Evolutionary conservation across 371 early-diverging fungal species (phyloP).

Genomic region (Batkoa obscura): DNA sequence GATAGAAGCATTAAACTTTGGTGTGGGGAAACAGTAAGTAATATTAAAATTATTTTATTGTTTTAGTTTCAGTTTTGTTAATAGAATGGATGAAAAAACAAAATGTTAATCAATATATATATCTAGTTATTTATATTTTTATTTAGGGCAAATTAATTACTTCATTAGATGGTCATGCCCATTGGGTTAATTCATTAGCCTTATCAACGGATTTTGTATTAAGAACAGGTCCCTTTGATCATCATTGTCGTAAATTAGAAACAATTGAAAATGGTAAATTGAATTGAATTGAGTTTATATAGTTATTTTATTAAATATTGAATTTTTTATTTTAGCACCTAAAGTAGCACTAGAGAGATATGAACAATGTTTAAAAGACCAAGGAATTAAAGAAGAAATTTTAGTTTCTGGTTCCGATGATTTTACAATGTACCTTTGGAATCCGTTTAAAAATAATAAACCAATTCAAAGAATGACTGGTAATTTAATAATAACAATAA

Average conservation of each 20-base stretch:
- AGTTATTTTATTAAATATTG: background rate
- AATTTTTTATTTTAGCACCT: constrained; percentile 22
- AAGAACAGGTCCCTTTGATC: constrained; percentile 80
- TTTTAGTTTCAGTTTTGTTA: too few species aligned
- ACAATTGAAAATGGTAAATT: constrained; percentile 34
- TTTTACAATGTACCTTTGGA: constrained; percentile 92
- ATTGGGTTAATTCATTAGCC: constrained; percentile 83
- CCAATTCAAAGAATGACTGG: constrained; percentile 70
- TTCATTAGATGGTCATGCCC: constrained; percentile 79
- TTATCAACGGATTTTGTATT: constrained; percentile 75
- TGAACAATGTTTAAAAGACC: constrained; percentile 23
- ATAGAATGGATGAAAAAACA: too few species aligned
- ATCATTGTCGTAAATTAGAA: constrained; percentile 39
- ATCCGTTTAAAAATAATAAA: constrained; percentile 62
- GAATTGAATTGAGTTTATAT: constrained; percentile 1
- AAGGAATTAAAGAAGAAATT: constrained; percentile 49
- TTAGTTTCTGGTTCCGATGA: constrained; percentile 91
- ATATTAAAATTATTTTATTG: background rate
- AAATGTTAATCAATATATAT: background rate
- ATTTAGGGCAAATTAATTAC: constrained; percentile 59
- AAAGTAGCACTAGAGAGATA: constrained; percentile 58
- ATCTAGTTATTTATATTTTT: background rate
- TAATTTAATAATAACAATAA: background rate
- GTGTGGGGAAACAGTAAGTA: constrained; percentile 34
- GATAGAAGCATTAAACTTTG: constrained; percentile 90